Percentiles rank a stretch among this genome's conserved stretches.
Evolutionary conservation across 2,329 filamentous ascomycete genomes (phyloP).

Genomic region (Fusarium sambucinum): DNA sequence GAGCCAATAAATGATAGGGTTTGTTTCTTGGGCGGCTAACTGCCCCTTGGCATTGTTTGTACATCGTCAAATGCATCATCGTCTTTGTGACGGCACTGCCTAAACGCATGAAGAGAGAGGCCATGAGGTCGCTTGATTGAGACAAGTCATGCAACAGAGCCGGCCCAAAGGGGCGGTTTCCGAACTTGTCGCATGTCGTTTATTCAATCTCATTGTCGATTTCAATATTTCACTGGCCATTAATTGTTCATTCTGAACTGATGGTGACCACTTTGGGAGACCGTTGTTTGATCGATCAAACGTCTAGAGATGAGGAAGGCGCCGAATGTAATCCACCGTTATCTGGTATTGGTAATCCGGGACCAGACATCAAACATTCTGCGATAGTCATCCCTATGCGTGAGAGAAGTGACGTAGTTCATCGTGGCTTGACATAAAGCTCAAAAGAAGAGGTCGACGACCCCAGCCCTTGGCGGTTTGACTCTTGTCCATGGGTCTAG

Average conservation of each 20-base stretch:
- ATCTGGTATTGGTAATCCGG: constrained; percentile 1
- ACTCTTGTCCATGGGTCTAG: background rate
- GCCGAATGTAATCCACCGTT: constrained; percentile 11
- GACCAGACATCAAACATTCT: constrained; percentile 1
- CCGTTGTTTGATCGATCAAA: constrained; percentile 39
- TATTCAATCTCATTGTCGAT: constrained; percentile 4
- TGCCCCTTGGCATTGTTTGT: constrained; percentile 37
- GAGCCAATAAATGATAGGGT: constrained; percentile 38
- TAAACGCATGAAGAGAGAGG: constrained; percentile 42
- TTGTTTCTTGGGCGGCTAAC: constrained; percentile 47
- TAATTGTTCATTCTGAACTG: constrained; percentile 20
- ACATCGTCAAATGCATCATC: constrained; percentile 19
- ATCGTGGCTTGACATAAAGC: background rate
- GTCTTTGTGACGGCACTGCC: constrained; percentile 43
- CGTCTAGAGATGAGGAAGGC: constrained; percentile 20
- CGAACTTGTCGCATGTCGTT: constrained; percentile 28
- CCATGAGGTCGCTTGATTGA: constrained; percentile 42
- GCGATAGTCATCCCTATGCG: background rate
- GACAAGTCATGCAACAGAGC: constrained; percentile 43
- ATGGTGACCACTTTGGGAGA: constrained; percentile 16
- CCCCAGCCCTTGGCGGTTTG: background rate
- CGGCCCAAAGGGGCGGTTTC: constrained; percentile 30
- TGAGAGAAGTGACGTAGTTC: background rate
- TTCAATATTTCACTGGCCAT: constrained; percentile 20
- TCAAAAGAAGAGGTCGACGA: background rate